Evolutionary conservation across 2,329 filamentous ascomycete genomes (phyloP).

Genomic region (Chrysosporium keratinophilum): DNA sequence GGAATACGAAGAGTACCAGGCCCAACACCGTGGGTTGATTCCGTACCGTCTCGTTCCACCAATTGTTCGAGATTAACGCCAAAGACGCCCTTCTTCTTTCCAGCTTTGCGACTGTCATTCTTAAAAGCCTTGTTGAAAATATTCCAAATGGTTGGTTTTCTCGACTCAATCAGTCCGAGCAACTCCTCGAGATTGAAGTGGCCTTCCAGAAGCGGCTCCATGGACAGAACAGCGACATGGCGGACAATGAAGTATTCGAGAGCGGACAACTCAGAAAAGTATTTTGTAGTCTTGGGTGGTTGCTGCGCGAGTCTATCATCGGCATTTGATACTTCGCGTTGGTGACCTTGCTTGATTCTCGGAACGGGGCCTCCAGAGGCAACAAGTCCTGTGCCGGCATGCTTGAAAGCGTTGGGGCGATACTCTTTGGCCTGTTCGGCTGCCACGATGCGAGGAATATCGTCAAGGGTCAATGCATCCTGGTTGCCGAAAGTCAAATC

Average conservation of each 20-base stretch:
- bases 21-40: conserved; percentile 94
- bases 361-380: conserved; percentile 49
- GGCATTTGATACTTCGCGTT: conserved; percentile 54
- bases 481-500: conserved; percentile 82
- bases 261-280: conserved; percentile 91
- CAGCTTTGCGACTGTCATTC: conserved; percentile 57
- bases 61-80: conserved; percentile 79
- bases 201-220: conserved; percentile 82
- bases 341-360: conserved; percentile 57
- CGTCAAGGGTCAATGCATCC: conserved; percentile 85
- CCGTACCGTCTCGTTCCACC: conserved; percentile 84
- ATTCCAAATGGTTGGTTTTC: conserved; percentile 93
- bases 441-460: conserved; percentile 91
- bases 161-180: conserved; percentile 81
- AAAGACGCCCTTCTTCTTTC: conserved; percentile 90
- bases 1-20: conserved; percentile 84
- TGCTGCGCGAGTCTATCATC: conserved; percentile 37
- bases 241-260: conserved; percentile 96
- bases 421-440: conserved; percentile 92
- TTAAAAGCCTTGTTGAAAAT: conserved; percentile 96
- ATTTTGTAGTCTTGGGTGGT: conserved; percentile 57
- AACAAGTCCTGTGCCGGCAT: conserved; percentile 61
- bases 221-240: conserved; percentile 85
- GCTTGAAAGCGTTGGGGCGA: conserved; percentile 66
- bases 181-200: conserved; percentile 93